Conservation (phyloP, 805 yeast species). For the Maudiozyma saulgeensis region DNA sequence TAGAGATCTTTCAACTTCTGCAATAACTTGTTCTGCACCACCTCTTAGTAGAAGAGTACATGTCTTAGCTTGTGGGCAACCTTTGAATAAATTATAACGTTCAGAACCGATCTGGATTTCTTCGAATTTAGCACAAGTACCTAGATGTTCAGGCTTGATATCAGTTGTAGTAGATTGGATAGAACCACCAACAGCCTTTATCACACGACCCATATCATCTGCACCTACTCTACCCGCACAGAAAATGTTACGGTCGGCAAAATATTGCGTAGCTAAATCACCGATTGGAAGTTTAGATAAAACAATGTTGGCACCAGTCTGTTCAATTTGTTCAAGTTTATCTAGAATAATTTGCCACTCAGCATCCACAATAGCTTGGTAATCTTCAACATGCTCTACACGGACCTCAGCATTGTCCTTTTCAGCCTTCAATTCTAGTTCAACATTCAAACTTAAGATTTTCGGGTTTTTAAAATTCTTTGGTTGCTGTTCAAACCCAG, state of each 20-base stretch:
- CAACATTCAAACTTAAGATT: slow-evolving; percentile 78
- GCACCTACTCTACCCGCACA: slow-evolving; percentile 92
- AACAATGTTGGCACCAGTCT: slow-evolving; percentile 85
- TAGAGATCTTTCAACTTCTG: slow-evolving; percentile 93
- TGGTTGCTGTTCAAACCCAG: slow-evolving; percentile 98
- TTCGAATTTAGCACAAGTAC: slow-evolving; percentile 78
- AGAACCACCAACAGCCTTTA: slow-evolving; percentile 88
- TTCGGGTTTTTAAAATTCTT: slow-evolving; percentile 72
- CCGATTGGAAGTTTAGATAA: slow-evolving; percentile 94
- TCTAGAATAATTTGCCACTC: slow-evolving; percentile 91
- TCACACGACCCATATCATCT: slow-evolving; percentile 88
- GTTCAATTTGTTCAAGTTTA: slow-evolving; percentile 73
- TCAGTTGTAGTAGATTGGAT: slow-evolving; percentile 73
- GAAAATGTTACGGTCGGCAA: slow-evolving; percentile 91
- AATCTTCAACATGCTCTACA: slow-evolving; percentile 85
- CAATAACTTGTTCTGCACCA: slow-evolving; percentile 96
- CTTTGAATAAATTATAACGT: slow-evolving; percentile 85
- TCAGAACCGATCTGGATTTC: slow-evolving; percentile 95
- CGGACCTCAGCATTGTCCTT: slow-evolving; percentile 98
- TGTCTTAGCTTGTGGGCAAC: slow-evolving; percentile 86
- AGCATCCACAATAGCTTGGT: slow-evolving; percentile 96
- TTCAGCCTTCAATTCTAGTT: slow-evolving; percentile 93
- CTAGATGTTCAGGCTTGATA: slow-evolving; percentile 60
- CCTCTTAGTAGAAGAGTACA: slow-evolving; percentile 92
- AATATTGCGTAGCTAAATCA: slow-evolving; percentile 96